Base-by-base conservation (phyloP, 164 flowering plant species). In the Nymphaea thermarum region DNA sequence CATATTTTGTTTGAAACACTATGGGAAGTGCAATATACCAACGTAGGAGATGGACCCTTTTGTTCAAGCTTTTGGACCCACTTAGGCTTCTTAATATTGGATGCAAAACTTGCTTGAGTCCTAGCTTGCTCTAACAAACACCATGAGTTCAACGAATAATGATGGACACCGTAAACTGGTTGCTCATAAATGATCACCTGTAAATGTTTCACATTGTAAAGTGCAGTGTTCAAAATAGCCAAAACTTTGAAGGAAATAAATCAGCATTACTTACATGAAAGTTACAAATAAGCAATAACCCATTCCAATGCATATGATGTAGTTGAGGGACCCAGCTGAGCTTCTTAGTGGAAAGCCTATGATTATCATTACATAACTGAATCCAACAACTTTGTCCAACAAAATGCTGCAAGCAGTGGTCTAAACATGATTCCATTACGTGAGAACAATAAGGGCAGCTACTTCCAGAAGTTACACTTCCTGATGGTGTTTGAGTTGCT, bases 241-340 rank as follows among this genome's bases (percentile, higher is more conserved):
- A 65, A 77, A 63, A 25, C 65, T 25, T 53, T 61, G 77, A 71
- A 3, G 66, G 36, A 72, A 68, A 76, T 60, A 17, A 72, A 62
- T 73, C 77, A 71, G 79, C 87, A 92, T 87, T 89, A 89, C 98
- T 85, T 92, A 94, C 98, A 83, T 92, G 91, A 73, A 90, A 82
- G 82, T 90, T 87, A 67, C 78, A 78, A 36, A 67, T 69, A 68
- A 75, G 77, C 62, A 82, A 65, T 43, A 78, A 53, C 63, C 91
- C 82, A 41, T 79, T 66, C 86, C 80, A 80, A 68, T 84, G 87
- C 63, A 92, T 71, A 70, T 92, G 96, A 79, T 88, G 84, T 79
- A 92, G 65, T 74, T 70, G 78, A 43, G 98, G 98, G 59, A 85
- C 73, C 82, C 83, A 76, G 18, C 44, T n/a, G 44, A 73, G 67